phyloP scores from a whole-genome alignment of 1,139 yeast genomes.

The Candida pseudocylindracea region DNA sequence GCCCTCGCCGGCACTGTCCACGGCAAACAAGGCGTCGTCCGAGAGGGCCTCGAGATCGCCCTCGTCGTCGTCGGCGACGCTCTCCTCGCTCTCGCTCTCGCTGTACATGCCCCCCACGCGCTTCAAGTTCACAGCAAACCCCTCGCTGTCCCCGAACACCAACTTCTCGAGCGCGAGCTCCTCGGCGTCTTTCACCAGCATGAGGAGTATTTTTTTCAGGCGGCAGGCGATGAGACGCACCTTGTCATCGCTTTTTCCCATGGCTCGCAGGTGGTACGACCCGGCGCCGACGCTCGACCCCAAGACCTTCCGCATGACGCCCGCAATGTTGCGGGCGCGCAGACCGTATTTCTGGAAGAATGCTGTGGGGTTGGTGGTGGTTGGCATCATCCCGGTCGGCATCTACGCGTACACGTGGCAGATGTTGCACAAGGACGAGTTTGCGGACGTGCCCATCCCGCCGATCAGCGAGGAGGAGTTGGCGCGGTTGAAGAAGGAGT shows the following conservation, averaged over 20 bases:
- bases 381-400: constrained; percentile 41
- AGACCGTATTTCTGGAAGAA: constrained; percentile 68
- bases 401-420: constrained; percentile 57
- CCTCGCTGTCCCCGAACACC: constrained; percentile 77
- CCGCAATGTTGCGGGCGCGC: constrained; percentile 80
- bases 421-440: constrained; percentile 60
- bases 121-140: no score
- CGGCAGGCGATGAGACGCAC: no score
- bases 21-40: no score
- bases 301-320: constrained; percentile 72
- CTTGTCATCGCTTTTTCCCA: no score
- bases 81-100: no score
- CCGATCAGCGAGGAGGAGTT: constrained; percentile 69
- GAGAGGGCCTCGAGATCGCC: no score
- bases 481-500: constrained; percentile 46
- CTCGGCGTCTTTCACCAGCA: constrained; percentile 8
- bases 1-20: no score
- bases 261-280: no score
- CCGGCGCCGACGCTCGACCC: no score
- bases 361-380: constrained; percentile 31
- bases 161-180: constrained; percentile 43
- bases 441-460: constrained; percentile 80
- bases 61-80: no score
- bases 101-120: no score
- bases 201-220: no score